Evolutionary conservation across 495 filamentous ascomycete species (phyloP).

Genomic region (Penicillium samsonianum): DNA sequence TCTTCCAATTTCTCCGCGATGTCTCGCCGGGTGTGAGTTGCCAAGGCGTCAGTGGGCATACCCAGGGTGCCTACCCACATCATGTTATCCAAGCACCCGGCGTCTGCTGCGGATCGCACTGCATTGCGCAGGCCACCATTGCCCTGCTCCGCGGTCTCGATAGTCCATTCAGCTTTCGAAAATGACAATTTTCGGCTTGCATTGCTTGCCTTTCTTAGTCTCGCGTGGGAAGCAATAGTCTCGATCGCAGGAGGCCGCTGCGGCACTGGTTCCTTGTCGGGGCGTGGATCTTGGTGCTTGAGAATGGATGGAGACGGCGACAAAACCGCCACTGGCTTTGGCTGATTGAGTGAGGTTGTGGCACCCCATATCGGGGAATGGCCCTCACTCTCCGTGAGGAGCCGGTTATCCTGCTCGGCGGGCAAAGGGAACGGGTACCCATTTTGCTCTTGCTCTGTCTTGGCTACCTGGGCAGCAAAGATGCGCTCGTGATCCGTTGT

Average conservation of each 20-base stretch:
- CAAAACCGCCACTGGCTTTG: conserved; percentile 65
- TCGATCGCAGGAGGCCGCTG: conserved; percentile 28
- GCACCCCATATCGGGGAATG: conserved; percentile 65
- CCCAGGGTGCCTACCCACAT: conserved; percentile 90
- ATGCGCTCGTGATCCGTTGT: conserved; percentile 61
- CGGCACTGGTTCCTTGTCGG: conserved; percentile 24
- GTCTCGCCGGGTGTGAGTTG: conserved; percentile 67
- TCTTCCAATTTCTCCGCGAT: conserved; percentile 77
- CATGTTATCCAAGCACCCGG: conserved; percentile 63
- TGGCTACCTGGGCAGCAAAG: conserved; percentile 50
- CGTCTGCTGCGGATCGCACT: conserved; percentile 69
- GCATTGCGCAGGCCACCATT: conserved; percentile 91
- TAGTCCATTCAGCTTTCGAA: conserved; percentile 71
- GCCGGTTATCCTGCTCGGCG: conserved; percentile 19
- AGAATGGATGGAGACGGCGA: conserved; percentile 72
- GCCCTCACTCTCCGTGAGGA: conserved; percentile 44
- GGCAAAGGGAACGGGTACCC: conserved; percentile 40
- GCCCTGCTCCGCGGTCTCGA: conserved; percentile 81
- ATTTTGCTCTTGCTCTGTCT: conserved; percentile 31
- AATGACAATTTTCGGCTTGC: conserved; percentile 58
- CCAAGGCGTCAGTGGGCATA: conserved; percentile 83
- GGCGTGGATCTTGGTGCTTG: conserved; percentile 59
- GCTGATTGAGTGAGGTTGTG: conserved; percentile 66
- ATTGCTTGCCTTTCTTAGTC: conserved; percentile 18
- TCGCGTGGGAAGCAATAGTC: conserved; percentile 12